Percentiles rank a stretch among this genome's conserved stretches.
Conservation (phyloP, 148 eudicot species). For the Vaccinium corymbosum region DNA sequence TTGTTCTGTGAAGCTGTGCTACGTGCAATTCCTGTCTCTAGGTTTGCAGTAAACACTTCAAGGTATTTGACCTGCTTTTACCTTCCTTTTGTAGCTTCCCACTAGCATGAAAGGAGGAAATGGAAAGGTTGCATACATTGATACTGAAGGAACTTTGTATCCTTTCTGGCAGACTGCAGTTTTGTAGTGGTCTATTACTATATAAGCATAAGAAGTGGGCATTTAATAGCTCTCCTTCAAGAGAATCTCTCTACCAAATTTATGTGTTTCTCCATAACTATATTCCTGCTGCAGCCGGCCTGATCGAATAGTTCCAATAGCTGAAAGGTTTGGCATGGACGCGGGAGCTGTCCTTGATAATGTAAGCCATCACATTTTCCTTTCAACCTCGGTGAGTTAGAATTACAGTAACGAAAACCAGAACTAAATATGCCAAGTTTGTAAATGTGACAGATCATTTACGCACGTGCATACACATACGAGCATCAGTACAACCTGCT, state of each 20-base stretch:
- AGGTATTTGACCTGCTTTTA: neutral
- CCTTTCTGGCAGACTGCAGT: conserved; percentile 32
- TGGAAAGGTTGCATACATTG: conserved; percentile 96
- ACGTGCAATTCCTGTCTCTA: neutral
- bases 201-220: neutral
- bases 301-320: conserved; percentile 92
- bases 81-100: conserved; percentile 60
- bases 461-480: conserved; percentile 98
- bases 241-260: neutral
- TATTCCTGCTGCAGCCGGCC: conserved; percentile 63
- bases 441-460: conserved; percentile 61
- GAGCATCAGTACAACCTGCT: conserved; percentile 97
- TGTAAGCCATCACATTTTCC: conserved; percentile 33
- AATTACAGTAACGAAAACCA: neutral
- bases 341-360: conserved; percentile 95
- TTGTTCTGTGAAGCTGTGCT: neutral
- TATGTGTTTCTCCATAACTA: conserved; percentile 28
- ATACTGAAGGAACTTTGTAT: conserved; percentile 99
- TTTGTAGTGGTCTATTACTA: neutral
- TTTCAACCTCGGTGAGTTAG: neutral
- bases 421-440: conserved; percentile 4
- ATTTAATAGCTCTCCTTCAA: neutral
- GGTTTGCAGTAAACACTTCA: neutral
- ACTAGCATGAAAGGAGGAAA: conserved; percentile 86
- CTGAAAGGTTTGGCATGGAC: conserved; percentile 99